Evolutionary conservation across 2,329 filamentous ascomycete species (phyloP).

Genomic region (Pyricularia grisea): DNA sequence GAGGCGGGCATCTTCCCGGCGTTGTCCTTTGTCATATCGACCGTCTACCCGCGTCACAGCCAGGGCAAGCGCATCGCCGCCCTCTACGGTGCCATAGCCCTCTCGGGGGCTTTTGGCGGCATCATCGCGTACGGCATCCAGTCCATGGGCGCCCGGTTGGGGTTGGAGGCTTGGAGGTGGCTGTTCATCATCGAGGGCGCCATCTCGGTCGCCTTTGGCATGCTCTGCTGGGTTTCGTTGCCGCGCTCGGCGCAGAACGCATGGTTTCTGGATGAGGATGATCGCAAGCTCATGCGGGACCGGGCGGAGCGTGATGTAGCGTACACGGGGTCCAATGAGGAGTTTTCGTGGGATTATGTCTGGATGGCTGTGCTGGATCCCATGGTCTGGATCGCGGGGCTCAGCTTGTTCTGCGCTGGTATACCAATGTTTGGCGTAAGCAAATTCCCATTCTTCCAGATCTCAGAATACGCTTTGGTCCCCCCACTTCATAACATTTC

Average conservation of each 20-base stretch:
- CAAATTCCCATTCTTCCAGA: background rate
- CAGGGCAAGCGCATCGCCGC: conserved; percentile 16
- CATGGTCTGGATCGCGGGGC: conserved; percentile 18
- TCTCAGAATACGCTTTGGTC: too few relatives aligned
- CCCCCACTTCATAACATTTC: background rate
- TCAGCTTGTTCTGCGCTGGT: conserved; percentile 27
- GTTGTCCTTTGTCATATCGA: conserved; percentile 17
- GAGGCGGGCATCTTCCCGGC: conserved; percentile 19
- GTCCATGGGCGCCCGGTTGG: background rate
- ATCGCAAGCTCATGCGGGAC: conserved; percentile 27
- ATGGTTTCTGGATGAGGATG: conserved; percentile 44
- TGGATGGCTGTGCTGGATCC: conserved; percentile 14
- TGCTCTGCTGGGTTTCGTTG: conserved; percentile 43
- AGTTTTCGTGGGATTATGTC: conserved; percentile 14
- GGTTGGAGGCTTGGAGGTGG: conserved; percentile 24
- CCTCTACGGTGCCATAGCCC: conserved; percentile 14
- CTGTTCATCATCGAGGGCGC: conserved; percentile 43
- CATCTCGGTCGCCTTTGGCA: conserved; percentile 31
- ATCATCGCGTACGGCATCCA: conserved; percentile 7
- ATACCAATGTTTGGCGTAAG: conserved; percentile 24
- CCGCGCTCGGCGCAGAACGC: conserved; percentile 42
- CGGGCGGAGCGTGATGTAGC: conserved; percentile 9
- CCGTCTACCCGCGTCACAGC: conserved; percentile 20
- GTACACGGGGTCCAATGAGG: conserved; percentile 16
- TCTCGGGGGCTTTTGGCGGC: conserved; percentile 15